Evolutionary conservation across 169 alveolate genomes (phyloP), one percentile per base, ranked within the genome.

Genomic region (Sarcocystis neurona): DNA sequence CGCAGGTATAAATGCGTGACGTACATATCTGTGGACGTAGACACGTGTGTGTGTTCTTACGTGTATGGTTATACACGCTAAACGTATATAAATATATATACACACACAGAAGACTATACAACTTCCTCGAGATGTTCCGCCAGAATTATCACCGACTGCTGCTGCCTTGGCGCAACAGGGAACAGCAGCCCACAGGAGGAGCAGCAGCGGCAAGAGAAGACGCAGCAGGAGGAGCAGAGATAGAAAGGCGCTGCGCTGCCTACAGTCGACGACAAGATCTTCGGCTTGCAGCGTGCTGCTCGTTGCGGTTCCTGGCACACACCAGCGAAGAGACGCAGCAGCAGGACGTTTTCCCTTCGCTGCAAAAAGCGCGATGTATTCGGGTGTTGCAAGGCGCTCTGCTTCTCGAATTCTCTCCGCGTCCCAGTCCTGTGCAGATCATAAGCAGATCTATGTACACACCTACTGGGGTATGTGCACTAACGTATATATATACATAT

Each of bases 221-320:
- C n/a, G n/a, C n/a, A n/a, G n/a, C n/a, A n/a, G n/a, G n/a, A n/a
- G n/a, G 27, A 50, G 60, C 8, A 18, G 60, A 18, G 8, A 10
- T 50, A 8, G 8, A 18, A 10, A 18, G 8, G 8, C 60, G 27
- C 60, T 18, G 5, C 41, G 15, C 41, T 15, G 27, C 82, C 30
- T 56, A 72, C 82, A 72, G 56, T 72, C 82, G 18, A 72, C 53
- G 32, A 72, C 32, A 39, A 72, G 82, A 18, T 72, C 82, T 43
- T 72, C 48, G 0, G 82, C 82, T 37, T 27, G 34, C 32, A 72
- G 56, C 1, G 39, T 27, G n/a, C n/a, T n/a, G n/a, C n/a, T n/a
- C n/a, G n/a, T n/a, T n/a, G n/a, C n/a, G n/a, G n/a, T n/a, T n/a
- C n/a, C n/a, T n/a, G n/a, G n/a, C n/a, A n/a, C n/a, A n/a, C n/a